Percentiles rank a stretch among this genome's conserved stretches.
phyloP scores from a whole-genome alignment of 805 yeast genomes.

The Yarrowia sp. region DNA sequence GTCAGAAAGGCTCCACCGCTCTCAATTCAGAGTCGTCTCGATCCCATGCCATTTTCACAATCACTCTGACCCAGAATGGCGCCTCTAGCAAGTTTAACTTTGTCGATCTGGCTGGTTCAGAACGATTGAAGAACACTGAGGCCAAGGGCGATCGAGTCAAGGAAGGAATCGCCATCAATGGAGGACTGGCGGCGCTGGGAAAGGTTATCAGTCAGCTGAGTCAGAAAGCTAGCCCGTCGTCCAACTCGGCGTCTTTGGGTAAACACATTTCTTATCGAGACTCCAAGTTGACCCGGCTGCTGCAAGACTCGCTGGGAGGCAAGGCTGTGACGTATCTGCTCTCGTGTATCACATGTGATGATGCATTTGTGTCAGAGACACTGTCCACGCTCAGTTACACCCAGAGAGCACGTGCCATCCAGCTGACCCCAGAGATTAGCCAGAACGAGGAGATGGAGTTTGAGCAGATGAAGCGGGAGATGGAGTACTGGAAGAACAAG shows the following conservation, averaged over 20 bases:
- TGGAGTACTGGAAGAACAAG: slow-evolving; percentile 27
- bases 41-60: slow-evolving; percentile 68
- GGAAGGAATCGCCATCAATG: slow-evolving; percentile 65
- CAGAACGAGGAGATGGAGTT: slow-evolving; percentile 28
- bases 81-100: slow-evolving; percentile 54
- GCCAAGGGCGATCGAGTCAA: slow-evolving; percentile 51
- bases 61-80: slow-evolving; percentile 52
- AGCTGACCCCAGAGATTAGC: slow-evolving; percentile 32
- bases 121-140: slow-evolving; percentile 52
- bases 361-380: slow-evolving; percentile 30
- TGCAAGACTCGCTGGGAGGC: slow-evolving; percentile 82
- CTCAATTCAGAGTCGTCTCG: slow-evolving; percentile 67
- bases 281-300: slow-evolving; percentile 63
- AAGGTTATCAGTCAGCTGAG: slow-evolving; percentile 50
- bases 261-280: slow-evolving; percentile 55
- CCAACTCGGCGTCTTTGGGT: not conserved
- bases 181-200: slow-evolving; percentile 63
- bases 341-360: slow-evolving; percentile 58
- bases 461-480: slow-evolving; percentile 28
- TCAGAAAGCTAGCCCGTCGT: not conserved
- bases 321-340: slow-evolving; percentile 86
- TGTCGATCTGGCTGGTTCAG: slow-evolving; percentile 73
- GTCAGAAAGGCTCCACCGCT: slow-evolving; percentile 63
- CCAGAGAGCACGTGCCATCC: slow-evolving; percentile 32
- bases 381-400: slow-evolving; percentile 32